Conservation (phyloP, 768 basidiomycete genomes). For the Macrolepiota dolichaula region DNA sequence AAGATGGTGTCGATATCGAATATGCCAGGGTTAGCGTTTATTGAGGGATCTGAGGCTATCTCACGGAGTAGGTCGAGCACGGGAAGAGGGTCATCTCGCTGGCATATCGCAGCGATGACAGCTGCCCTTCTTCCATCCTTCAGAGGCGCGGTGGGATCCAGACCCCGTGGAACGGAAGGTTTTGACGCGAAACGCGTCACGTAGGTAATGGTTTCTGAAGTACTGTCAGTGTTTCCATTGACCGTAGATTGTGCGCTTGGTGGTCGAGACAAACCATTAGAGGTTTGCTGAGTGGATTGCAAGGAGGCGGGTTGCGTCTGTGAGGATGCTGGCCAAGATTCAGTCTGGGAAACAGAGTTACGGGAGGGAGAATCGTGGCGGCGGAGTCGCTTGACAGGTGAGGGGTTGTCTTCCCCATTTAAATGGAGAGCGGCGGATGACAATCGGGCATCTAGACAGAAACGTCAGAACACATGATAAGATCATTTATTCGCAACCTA, state of each 20-base stretch:
- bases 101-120: slow-evolving; percentile 63
- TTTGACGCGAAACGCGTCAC: slow-evolving; percentile 67
- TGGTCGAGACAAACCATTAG: slow-evolving; percentile 47
- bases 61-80: slow-evolving; percentile 68
- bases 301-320: slow-evolving; percentile 24
- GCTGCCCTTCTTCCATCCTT: slow-evolving; percentile 57
- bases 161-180: slow-evolving; percentile 46
- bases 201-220: slow-evolving; percentile 40
- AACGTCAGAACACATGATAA: slow-evolving; percentile 32
- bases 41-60: slow-evolving; percentile 45
- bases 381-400: slow-evolving; percentile 70
- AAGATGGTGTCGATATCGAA: slow-evolving; percentile 80
- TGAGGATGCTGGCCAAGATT: slow-evolving; percentile 31
- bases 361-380: slow-evolving; percentile 45
- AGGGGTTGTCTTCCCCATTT: slow-evolving; percentile 61
- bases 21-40: slow-evolving; percentile 22
- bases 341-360: slow-evolving; percentile 26
- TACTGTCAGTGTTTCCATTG: slow-evolving; percentile 40
- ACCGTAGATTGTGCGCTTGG: slow-evolving; percentile 36
- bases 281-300: slow-evolving; percentile 25
- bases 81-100: slow-evolving; percentile 61
- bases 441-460: slow-evolving; percentile 46
- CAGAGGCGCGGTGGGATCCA: slow-evolving; percentile 51
- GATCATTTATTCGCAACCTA: not conserved
- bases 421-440: slow-evolving; percentile 44